A percentile compares a stretch with the other conserved stretches of the same genome.
These are phyloP conservation scores for Dichomitus squalens DNA, from an alignment of 1,284 basidiomycete species.

Conservation along the genomic window DNA sequence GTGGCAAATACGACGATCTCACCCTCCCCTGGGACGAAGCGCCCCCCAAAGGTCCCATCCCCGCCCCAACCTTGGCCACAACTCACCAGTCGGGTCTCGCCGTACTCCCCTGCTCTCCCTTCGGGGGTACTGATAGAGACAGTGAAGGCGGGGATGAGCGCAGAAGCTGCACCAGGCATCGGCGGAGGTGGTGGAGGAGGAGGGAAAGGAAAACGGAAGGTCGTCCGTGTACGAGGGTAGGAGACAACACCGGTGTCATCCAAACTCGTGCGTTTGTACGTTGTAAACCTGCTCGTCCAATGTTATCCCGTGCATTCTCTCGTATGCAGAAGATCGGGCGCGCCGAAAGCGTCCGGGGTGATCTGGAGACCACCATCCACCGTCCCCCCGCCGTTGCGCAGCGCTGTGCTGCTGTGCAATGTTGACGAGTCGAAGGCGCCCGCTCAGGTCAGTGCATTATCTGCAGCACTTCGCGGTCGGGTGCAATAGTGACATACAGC, in stretches of 20 bases:
- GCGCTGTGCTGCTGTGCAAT: too few relatives aligned
- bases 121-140: slow-evolving; percentile 76
- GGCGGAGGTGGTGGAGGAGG: slow-evolving; percentile 42
- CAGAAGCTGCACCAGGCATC: slow-evolving; percentile 41
- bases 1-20: slow-evolving; percentile 29
- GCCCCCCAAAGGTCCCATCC: slow-evolving; percentile 44
- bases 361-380: too few relatives aligned
- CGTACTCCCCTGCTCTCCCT: slow-evolving; percentile 72
- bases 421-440: too few relatives aligned
- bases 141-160: slow-evolving; percentile 78
- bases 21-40: slow-evolving; percentile 35
- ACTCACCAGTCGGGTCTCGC: slow-evolving; percentile 55
- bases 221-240: slow-evolving; percentile 70
- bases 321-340: not conserved
- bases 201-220: slow-evolving; percentile 77
- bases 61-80: slow-evolving; percentile 58
- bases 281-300: slow-evolving; percentile 18
- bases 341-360: not conserved
- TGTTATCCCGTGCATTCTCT: slow-evolving; percentile 14
- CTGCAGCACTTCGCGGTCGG: too few relatives aligned
- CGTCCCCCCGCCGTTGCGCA: too few relatives aligned
- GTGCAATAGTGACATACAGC: too few relatives aligned
- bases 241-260: not conserved
- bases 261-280: slow-evolving; percentile 13
- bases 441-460: too few relatives aligned